Evolutionary conservation across 2,329 filamentous ascomycete genomes (phyloP).

Genomic region (Fusarium proliferatum): DNA sequence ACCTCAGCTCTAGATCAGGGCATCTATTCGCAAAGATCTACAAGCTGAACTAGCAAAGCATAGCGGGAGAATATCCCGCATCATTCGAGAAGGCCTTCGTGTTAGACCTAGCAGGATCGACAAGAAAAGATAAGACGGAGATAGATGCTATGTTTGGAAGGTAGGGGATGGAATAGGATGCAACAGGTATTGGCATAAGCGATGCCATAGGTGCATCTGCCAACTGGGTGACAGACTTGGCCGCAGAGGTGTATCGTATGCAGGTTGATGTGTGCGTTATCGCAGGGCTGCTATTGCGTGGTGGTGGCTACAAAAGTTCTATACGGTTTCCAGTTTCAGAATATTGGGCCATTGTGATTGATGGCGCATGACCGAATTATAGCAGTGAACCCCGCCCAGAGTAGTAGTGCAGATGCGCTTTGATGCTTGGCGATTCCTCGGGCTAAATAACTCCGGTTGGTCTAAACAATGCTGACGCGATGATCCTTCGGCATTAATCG

Average conservation of each 20-base stretch:
- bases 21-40: neutral
- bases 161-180: neutral
- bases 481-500: slow-evolving; percentile 2
- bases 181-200: neutral
- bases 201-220: neutral
- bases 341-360: slow-evolving; percentile 16
- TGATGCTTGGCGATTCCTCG: slow-evolving; percentile 20
- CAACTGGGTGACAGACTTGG: neutral
- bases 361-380: slow-evolving; percentile 20
- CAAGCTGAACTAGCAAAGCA: neutral
- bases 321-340: slow-evolving; percentile 14
- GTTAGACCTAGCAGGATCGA: neutral
- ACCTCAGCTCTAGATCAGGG: neutral
- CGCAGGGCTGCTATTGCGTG: slow-evolving; percentile 23
- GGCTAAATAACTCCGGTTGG: slow-evolving; percentile 3
- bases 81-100: neutral
- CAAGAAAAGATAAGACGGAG: slow-evolving; percentile 11
- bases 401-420: slow-evolving; percentile 15
- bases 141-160: slow-evolving; percentile 16
- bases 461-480: neutral
- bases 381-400: slow-evolving; percentile 10
- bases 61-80: neutral
- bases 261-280: slow-evolving; percentile 17
- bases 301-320: slow-evolving; percentile 22
- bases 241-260: neutral